Base-by-base conservation (phyloP, 306 rosid species). In the Prunus mume region DNA sequence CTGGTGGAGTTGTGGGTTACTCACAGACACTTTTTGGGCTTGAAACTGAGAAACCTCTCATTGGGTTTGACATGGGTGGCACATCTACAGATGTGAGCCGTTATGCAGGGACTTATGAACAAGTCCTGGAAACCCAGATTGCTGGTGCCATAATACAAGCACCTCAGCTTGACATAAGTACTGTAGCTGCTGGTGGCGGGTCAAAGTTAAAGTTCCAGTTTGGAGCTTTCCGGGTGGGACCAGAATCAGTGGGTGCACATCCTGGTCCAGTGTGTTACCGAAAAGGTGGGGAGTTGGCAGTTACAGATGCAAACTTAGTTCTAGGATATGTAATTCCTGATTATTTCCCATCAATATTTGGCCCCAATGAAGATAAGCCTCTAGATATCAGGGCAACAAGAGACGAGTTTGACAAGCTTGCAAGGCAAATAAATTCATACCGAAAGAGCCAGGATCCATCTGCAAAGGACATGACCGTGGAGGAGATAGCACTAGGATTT, bases 61-160 rank as follows among this genome's bases (percentile, higher is more conserved):
- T 94, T 81, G 98, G 98, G 19, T 94, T 94, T 86, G 98, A 94
- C 79, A 94, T 94, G 97, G 97, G 98, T 72, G 97, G 98, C 63
- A 94, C 98, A 45, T 94, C 98, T 71, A 94, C 98, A 14, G 98
- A 94, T 85, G 98, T 91, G 71, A 94, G 98, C 82, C 95, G 97
- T 20, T 94, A 88, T 73, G 97, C 94, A 34, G 96, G 98, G 80
- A 84, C 76, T 80, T 94, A 94, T 81, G 98, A 94, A 85, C 98
- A 90, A 80, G 98, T 94, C 60, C 81, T 94, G 73, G 98, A 94
- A 89, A 91, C 98, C 27, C 91, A 91, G 74, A 89, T 94, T 83
- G 93, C 97, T 15, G 97, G 97, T 67, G 83, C 97, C 77, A 94
- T 90, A 74, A 91, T 94, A 80, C 98, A 91, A 78, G 96, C 98